A percentile compares a stretch with the other conserved stretches of the same genome.
Evolutionary conservation across 768 basidiomycete genomes (phyloP).

Genomic region (Trametes cubensis): DNA sequence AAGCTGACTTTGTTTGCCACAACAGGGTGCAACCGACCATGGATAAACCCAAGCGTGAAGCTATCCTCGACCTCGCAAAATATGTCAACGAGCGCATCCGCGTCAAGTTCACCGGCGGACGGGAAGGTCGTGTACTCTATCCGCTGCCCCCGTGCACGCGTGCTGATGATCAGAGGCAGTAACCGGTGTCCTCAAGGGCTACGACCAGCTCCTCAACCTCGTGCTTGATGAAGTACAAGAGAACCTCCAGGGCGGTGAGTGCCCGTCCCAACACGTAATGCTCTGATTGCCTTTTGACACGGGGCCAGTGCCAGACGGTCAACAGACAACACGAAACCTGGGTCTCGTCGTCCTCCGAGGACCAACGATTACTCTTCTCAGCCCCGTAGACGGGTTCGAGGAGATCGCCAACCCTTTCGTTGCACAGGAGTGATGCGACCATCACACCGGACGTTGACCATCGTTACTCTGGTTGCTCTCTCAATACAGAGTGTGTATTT

Average conservation of each 20-base stretch:
- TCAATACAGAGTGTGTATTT: not conserved
- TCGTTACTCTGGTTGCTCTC: not conserved
- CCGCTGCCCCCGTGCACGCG: not conserved
- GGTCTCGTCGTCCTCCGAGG: slow-evolving; percentile 92
- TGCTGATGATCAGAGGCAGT: slow-evolving; percentile 50
- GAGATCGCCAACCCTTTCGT: slow-evolving; percentile 92
- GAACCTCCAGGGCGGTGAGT: slow-evolving; percentile 53
- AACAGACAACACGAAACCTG: slow-evolving; percentile 63
- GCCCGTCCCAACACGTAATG: slow-evolving; percentile 14
- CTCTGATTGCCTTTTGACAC: slow-evolving; percentile 41
- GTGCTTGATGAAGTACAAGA: slow-evolving; percentile 97
- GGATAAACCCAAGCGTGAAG: slow-evolving; percentile 88
- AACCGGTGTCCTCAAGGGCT: slow-evolving; percentile 91
- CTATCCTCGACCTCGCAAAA: slow-evolving; percentile 93
- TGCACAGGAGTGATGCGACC: slow-evolving; percentile 51
- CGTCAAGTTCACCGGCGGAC: slow-evolving; percentile 97
- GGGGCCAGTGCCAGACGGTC: slow-evolving; percentile 53
- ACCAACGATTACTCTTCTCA: slow-evolving; percentile 91
- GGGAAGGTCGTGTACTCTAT: slow-evolving; percentile 68
- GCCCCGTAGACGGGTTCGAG: slow-evolving; percentile 93
- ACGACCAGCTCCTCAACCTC: slow-evolving; percentile 93
- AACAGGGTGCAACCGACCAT: slow-evolving; percentile 49
- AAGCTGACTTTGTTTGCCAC: slow-evolving; percentile 38
- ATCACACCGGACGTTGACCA: not conserved
- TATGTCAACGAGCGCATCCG: slow-evolving; percentile 91